These are phyloP conservation scores for Aureoboletus auriporus DNA, from an alignment of 768 basidiomycete species.

Conservation along the genomic window DNA sequence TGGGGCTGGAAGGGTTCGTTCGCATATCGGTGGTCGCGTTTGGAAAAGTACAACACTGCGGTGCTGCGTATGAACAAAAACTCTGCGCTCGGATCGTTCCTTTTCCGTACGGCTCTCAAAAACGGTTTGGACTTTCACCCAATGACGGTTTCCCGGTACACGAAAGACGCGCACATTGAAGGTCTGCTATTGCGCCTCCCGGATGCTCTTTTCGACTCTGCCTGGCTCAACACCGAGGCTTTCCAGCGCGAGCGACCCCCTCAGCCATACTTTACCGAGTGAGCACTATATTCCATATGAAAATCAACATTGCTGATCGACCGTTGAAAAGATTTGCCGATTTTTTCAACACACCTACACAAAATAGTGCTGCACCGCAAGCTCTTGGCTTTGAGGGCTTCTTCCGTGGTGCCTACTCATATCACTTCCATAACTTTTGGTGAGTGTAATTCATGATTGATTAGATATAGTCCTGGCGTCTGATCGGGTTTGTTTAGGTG, in stretches of 20 bases:
- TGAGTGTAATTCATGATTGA: constrained; percentile 30
- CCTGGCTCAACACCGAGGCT: constrained; percentile 92
- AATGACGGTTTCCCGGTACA: constrained; percentile 89
- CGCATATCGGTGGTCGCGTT: constrained; percentile 92
- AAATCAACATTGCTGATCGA: background rate
- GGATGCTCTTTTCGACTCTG: constrained; percentile 94
- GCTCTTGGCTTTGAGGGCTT: constrained; percentile 92
- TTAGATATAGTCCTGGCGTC: background rate
- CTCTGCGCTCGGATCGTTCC: constrained; percentile 86
- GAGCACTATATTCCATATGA: constrained; percentile 15
- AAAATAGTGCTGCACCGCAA: constrained; percentile 75
- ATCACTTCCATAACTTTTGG: constrained; percentile 97
- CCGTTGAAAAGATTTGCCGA: constrained; percentile 63
- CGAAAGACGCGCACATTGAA: constrained; percentile 84
- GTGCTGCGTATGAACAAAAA: constrained; percentile 91
- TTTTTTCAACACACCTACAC: constrained; percentile 79
- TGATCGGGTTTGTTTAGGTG: constrained; percentile 54
- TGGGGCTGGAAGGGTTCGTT: constrained; percentile 98
- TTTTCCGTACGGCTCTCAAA: constrained; percentile 92
- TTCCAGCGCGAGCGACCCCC: constrained; percentile 92
- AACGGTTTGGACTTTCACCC: constrained; percentile 97
- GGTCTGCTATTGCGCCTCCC: constrained; percentile 82
- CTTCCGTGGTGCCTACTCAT: constrained; percentile 93
- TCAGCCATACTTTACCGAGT: constrained; percentile 92
- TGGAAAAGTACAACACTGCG: constrained; percentile 94